A percentile compares a stretch with the other conserved stretches of the same genome.
These are phyloP conservation scores for Saussurea involucrata DNA, from an alignment of 129 eudicot genomes.

Conservation along the genomic window DNA sequence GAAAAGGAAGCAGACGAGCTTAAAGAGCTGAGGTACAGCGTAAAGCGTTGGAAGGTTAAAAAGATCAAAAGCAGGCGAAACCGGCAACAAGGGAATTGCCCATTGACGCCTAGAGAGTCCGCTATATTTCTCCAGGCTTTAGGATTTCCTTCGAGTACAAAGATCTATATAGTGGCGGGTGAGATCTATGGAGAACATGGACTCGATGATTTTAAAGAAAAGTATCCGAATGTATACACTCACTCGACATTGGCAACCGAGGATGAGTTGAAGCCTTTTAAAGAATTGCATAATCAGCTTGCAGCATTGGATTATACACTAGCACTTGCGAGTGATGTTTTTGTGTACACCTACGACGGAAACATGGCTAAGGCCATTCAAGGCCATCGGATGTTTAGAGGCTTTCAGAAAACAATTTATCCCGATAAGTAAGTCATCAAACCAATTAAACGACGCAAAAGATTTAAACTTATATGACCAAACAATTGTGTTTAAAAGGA, in stretches of 20 bases:
- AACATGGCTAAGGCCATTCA: conserved; percentile 68
- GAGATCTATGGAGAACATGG: conserved; percentile 53
- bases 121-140: conserved; percentile 60
- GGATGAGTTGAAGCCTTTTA: conserved; percentile 50
- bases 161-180: conserved; percentile 65
- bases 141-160: conserved; percentile 51
- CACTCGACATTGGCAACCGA: conserved; percentile 50
- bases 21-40: conserved; percentile 33
- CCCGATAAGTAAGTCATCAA: conserved; percentile 48
- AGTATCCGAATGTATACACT: conserved; percentile 42
- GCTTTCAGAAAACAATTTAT: conserved; percentile 53
- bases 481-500: too few relatives aligned
- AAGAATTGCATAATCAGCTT: conserved; percentile 42
- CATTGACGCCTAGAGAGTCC: conserved; percentile 67
- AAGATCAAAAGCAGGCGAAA: conserved; percentile 35
- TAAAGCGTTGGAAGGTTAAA: conserved; percentile 69
- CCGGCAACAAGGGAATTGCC: conserved; percentile 53
- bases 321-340: conserved; percentile 54
- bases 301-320: conserved; percentile 68
- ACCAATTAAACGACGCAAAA: background rate
- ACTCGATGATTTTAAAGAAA: conserved; percentile 24
- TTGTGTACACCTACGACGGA: conserved; percentile 57
- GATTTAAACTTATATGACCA: too few relatives aligned
- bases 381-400: conserved; percentile 59
- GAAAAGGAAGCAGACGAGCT: conserved; percentile 49